These are phyloP conservation scores for Diaporthe citriasiana DNA, from an alignment of 2,329 filamentous ascomycete genomes.

Conservation along the genomic window DNA sequence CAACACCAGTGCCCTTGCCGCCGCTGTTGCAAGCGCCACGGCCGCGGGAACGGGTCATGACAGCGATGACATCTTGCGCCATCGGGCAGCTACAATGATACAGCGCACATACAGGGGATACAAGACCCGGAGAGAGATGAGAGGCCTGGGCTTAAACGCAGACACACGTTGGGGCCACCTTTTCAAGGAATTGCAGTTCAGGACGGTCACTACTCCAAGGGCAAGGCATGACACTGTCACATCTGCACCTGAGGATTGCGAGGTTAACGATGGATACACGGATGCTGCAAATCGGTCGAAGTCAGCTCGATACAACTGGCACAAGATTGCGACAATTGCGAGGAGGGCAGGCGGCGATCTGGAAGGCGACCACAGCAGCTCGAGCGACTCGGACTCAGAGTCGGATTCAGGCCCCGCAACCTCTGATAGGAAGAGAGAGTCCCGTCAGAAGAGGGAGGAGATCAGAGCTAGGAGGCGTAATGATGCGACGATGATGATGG, in stretches of 20 bases:
- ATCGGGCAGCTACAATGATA: conserved; percentile 68
- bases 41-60: conserved; percentile 34
- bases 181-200: conserved; percentile 68
- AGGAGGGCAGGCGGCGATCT: conserved; percentile 80
- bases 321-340: conserved; percentile 78
- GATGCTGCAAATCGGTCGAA: conserved; percentile 45
- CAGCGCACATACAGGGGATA: conserved; percentile 85
- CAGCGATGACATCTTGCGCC: conserved; percentile 47
- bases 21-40: conserved; percentile 34
- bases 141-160: conserved; percentile 78
- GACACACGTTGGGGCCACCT: conserved; percentile 80
- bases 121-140: conserved; percentile 77
- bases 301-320: conserved; percentile 79
- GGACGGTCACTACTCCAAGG: conserved; percentile 63
- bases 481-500: conserved; percentile 84
- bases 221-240: conserved; percentile 47
- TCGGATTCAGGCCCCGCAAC: conserved; percentile 51
- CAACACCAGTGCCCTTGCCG: conserved; percentile 27
- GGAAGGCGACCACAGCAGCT: conserved; percentile 54
- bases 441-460: conserved; percentile 59
- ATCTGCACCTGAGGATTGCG: conserved; percentile 29
- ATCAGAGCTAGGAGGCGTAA: conserved; percentile 71
- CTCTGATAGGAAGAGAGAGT: conserved; percentile 55
- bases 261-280: conserved; percentile 38
- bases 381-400: conserved; percentile 59